Evolutionary conservation across 768 basidiomycete genomes (phyloP), one percentile per base, ranked within the genome.

Genomic region (Boletus bicolor): DNA sequence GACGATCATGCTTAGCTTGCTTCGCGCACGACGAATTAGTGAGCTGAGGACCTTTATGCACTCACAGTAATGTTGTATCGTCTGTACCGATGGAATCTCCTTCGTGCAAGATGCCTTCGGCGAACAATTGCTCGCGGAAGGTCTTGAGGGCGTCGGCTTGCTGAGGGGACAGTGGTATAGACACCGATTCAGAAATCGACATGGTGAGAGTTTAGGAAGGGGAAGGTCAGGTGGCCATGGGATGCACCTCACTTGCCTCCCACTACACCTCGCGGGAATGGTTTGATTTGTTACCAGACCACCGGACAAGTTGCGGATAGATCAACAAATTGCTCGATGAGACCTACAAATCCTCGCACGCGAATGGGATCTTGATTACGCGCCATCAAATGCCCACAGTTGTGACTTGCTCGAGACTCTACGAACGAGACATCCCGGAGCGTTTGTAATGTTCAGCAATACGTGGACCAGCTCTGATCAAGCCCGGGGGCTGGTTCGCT

Each of bases 41-140:
- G 26, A 41, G 37, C 26, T 28, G 42, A 38, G 41, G 42, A 34
- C 7, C 41, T 7, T 46, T 19, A n/a, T 19, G 35, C 42, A 60
- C 83, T 69, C 54, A 84, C 87, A 86, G 66, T 14, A 89, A 66
- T 9, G 85, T 86, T 51, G 75, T 73, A 58, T 80, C 77, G 54
- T 80, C 83, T 3, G 84, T 82, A 12, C 85, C 86, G 39, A 88
- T 79, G 4, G 79, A 76, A 60, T 85, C 83, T 0, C 83, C 84
- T 30, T 85, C 80, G 48, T 78, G 77, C 43, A 89, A 57, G 42
- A 85, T 76, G 24, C 73, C 81, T 54, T 86, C 83, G 1, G 72
- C 66, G 32, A 77, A 77, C 11, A 86, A 62, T 37, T 81, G 73
- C 54, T 78, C 63, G 36, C 85, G 79, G 63, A 89, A 86, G 30